These are phyloP conservation scores for Tribonema minus DNA, from an alignment of 108 stramenopile species.

Conservation along the genomic window DNA sequence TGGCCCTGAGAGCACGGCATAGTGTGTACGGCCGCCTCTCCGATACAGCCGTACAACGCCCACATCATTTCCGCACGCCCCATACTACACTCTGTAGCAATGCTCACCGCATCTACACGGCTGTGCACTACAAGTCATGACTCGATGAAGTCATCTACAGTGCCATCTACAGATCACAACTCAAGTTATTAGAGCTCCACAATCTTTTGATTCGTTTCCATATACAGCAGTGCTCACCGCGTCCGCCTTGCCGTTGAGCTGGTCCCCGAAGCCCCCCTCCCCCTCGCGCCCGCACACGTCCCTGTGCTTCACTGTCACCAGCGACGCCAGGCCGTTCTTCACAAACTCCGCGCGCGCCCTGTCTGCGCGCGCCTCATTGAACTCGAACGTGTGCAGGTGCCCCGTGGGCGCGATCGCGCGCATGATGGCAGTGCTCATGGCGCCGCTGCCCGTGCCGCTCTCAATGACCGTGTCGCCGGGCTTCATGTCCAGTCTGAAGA, in stretches of 20 bases:
- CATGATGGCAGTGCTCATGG: slow-evolving; percentile 50
- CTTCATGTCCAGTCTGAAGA: slow-evolving; percentile 47
- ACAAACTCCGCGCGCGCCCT: slow-evolving; percentile 46
- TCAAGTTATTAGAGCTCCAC: no score
- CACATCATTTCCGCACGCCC: no score
- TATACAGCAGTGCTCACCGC: no score
- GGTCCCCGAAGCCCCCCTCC: slow-evolving; percentile 22
- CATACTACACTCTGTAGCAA: no score
- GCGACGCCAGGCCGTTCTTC: slow-evolving; percentile 15
- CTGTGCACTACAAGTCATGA: no score
- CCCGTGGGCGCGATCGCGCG: slow-evolving; percentile 51
- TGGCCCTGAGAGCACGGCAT: no score
- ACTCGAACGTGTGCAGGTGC: slow-evolving; percentile 54
- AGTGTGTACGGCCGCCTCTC: no score
- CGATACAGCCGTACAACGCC: no score
- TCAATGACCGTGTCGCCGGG: slow-evolving; percentile 49
- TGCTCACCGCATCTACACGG: no score
- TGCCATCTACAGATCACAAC: no score
- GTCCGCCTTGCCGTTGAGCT: slow-evolving; percentile 37
- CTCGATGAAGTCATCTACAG: no score
- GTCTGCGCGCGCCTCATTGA: slow-evolving; percentile 43
- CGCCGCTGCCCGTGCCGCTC: slow-evolving; percentile 48
- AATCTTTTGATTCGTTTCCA: no score
- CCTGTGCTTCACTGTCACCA: slow-evolving; percentile 38
- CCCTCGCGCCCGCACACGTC: slow-evolving; percentile 40